Base-by-base conservation (phyloP, 2,329 filamentous ascomycete species). In the Xylaria hypoxylon region DNA sequence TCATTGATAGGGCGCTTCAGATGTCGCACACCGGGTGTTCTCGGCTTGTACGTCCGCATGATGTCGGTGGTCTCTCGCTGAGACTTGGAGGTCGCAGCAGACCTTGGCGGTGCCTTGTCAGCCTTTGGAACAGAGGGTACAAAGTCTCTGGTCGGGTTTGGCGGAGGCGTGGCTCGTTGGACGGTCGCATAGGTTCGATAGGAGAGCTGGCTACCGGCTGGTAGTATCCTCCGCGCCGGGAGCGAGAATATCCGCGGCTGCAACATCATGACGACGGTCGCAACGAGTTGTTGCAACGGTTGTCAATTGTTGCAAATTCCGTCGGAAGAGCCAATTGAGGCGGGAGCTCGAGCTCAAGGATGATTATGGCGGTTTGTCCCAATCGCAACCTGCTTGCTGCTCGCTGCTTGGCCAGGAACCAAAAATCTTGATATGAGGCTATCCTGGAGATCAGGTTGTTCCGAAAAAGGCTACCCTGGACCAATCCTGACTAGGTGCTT, bases 1-100 rank as follows among this genome's bases (percentile, higher is more conserved):
- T 97, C 94, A 80, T 98, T 98, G 80, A 97, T 90, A 15, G 96
- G 94, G 48, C 96, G 89, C 79, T 91, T 92, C 71, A 99, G 84
- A 87, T 99, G 96, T 75, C 96, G 90, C 65, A 97, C 80, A 86
- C 96, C 96, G 13, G 95, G 95, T 0, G 96, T 97, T 74, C 93
- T 90, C 40, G 96, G 96, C 79, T 92, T 98, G 80, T 97, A 99
- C 60, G 92, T 96, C 74, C 93, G 90, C 79, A 98, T 78, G 50
- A 85, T 81, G 17, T 82, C 79, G 17, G 82, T 77, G 45, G 82
- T 75, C 47, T 77, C 70, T 44, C 65, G 70, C 55, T 66, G 64
- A 7, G 70, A 59, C 42, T 70, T 75, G 47, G 67, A 10, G 15
- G 56, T 65, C 2, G 66, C 65, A n/a, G 59, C 65, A 17, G 71